These are phyloP conservation scores for Chaetomiaceae sp. DNA, from an alignment of 2,329 filamentous ascomycete species.

Conservation along the genomic window DNA sequence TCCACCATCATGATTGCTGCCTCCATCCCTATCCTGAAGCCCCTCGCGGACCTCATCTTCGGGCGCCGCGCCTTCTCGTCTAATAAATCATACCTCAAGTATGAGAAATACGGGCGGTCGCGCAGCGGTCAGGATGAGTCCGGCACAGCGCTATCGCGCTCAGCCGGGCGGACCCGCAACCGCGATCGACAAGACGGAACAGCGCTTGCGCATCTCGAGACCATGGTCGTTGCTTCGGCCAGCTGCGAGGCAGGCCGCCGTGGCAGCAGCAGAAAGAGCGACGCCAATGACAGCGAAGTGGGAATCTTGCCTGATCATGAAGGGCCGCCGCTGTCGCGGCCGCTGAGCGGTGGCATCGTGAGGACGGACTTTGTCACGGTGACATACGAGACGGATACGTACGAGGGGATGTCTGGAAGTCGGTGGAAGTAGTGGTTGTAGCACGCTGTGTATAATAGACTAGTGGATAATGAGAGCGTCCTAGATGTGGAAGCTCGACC, in stretches of 20 bases:
- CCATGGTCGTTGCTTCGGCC: neutral
- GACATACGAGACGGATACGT: too few species aligned
- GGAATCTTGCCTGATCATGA: neutral
- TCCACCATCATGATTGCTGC: conserved; percentile 24
- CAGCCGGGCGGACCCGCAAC: neutral
- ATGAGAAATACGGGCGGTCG: neutral
- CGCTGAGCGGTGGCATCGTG: neutral
- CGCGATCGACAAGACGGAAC: neutral
- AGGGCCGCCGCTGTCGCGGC: neutral
- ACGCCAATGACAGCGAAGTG: neutral
- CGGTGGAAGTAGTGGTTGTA: too few species aligned
- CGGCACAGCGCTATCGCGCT: neutral
- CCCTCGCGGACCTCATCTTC: conserved; percentile 19
- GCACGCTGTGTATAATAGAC: too few species aligned
- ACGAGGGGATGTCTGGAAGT: too few species aligned
- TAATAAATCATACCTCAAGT: neutral
- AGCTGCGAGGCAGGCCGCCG: neutral
- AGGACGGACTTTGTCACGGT: neutral
- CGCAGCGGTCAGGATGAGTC: neutral
- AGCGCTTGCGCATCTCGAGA: neutral
- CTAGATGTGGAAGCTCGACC: too few species aligned
- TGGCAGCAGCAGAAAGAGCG: too few species aligned
- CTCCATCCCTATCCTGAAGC: conserved; percentile 26
- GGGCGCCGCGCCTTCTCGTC: neutral
- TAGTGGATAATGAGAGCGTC: too few species aligned